Evolutionary conservation across 352 stramenopile genomes (phyloP).

Genomic region (Phytophthora macrochlamydospora): DNA sequence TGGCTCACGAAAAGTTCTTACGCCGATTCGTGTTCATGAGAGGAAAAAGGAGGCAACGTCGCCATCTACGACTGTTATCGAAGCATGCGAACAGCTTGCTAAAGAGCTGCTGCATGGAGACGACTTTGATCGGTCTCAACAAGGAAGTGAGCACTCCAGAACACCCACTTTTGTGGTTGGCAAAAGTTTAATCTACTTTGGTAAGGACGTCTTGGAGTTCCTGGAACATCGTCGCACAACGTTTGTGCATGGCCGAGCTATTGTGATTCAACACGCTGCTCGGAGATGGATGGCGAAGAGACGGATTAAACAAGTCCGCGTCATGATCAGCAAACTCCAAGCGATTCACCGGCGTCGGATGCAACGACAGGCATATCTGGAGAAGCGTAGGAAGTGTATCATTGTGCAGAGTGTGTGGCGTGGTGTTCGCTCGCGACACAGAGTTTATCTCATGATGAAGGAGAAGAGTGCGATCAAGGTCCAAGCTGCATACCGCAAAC

Average conservation of each 20-base stretch:
- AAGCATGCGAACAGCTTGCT: slow-evolving; percentile 71
- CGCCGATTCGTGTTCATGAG: slow-evolving; percentile 82
- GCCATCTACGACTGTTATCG: slow-evolving; percentile 52
- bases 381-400: slow-evolving; percentile 45
- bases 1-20: slow-evolving; percentile 92
- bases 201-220: slow-evolving; percentile 91
- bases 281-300: slow-evolving; percentile 59
- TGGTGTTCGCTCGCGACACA: slow-evolving; percentile 64
- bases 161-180: slow-evolving; percentile 75
- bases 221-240: slow-evolving; percentile 81
- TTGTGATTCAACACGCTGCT: slow-evolving; percentile 63
- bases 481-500: slow-evolving; percentile 60
- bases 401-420: slow-evolving; percentile 80
- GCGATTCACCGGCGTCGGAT: slow-evolving; percentile 55
- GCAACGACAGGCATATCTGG: slow-evolving; percentile 49
- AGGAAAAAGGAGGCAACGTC: slow-evolving; percentile 33
- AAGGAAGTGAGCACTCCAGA: slow-evolving; percentile 37
- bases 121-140: slow-evolving; percentile 44
- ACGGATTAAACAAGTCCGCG: slow-evolving; percentile 53
- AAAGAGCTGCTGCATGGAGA: slow-evolving; percentile 46
- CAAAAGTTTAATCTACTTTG: slow-evolving; percentile 94
- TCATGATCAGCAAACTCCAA: slow-evolving; percentile 66
- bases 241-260: slow-evolving; percentile 72
- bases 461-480: slow-evolving; percentile 65
- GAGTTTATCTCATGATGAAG: slow-evolving; percentile 56